Evolutionary conservation across 2,329 filamentous ascomycete genomes (phyloP), one percentile per base, ranked within the genome.

Genomic region (Penicillium sclerotigenum): DNA sequence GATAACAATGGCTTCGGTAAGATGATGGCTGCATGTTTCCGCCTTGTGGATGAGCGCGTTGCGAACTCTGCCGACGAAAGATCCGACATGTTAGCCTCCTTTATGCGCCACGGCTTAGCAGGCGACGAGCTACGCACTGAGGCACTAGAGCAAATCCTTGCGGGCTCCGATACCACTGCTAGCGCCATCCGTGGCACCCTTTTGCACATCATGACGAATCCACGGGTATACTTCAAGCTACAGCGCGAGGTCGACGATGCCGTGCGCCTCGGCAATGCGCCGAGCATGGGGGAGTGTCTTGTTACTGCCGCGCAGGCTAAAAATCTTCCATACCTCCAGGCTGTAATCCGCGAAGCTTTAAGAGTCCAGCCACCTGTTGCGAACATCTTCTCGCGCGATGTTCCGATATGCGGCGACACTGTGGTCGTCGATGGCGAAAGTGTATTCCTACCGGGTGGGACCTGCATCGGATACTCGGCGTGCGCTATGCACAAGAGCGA

Each of bases 301-400:
- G 47, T 69, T 14, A 59, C 58, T 1, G 61, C 59, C 13, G 41
- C 57, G 2, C 53, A 67, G 33, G 38, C 61, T 9, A 66, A 65
- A 9, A 59, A 56, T 1, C 59, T 75, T 37, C 67, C 69, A 0
- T 75, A 70, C 43, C 59, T 70, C 4, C 67, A 68, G 38, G 67
- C 68, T 2, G 64, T 67, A 8, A 67, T 71, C 18, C 59, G 62
- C 24, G 68, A 71, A 50, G 65, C 56, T 38, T 52, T 66, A 18
- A 57, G 68, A 40, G 54, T 70, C 18, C 52, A 48, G 51, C 60
- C 60, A 6, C 59, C 60, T 18, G 56, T 61, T 31, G 40, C 42
- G 10, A 62, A 61, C 37, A 61, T 61, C 5, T 61, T 62, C 49
- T 28, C 60, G 5, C 60, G 60, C 22, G 60, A 62, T 48, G 47